Base-by-base conservation (phyloP, 768 basidiomycete genomes). In the Jaapia argillacea region DNA sequence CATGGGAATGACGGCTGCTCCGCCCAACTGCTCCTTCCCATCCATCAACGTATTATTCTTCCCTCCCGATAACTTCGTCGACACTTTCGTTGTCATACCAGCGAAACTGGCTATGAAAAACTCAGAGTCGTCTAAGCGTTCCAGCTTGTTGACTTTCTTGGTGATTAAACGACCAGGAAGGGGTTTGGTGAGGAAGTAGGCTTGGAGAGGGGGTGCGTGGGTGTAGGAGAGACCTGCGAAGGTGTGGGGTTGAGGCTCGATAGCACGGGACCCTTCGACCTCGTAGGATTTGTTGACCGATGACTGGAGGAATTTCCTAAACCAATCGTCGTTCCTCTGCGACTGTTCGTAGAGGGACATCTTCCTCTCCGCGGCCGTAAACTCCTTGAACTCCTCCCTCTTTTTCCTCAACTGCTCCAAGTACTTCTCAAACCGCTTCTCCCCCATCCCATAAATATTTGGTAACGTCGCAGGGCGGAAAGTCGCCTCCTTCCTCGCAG, bases 161-260 rank as follows among this genome's bases (percentile, higher is more conserved):
- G 44, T 42, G 26, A 58, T 23, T 49, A 81, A 46, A 45, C 85
- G 70, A 41, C 82, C 87, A 5, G 77, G 74, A 50, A 75, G 68
- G 14, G 75, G 62, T 46, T 64, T 67, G 5, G 68, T 67, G 55
- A 64, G 68, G 56, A 79, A 63, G 41, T 63, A 61, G 0, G 71
- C 67, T 42, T 85, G 80, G 39, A 88, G 60, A 4, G 48, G 42
- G 4, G 81, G 67, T 26, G 72, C 67, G 31, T 66, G 63, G 2
- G 74, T 58, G 58, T 89, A 90, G 36, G 65, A 62, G 33, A 88
- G 67, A 3, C 74, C 87, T 28, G 69, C 85, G 27, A 61, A 67
- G 22, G 62, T 68, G 50, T 89, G 87, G 0, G 84, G 84, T 44
- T 74, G 67, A 35, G 73, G 79, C 47, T 78, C 75, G 48, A 89